A percentile compares a stretch with the other conserved stretches of the same genome.
Evolutionary conservation across 1,284 basidiomycete species (phyloP).

Genomic region (Boletus semigastroideus): DNA sequence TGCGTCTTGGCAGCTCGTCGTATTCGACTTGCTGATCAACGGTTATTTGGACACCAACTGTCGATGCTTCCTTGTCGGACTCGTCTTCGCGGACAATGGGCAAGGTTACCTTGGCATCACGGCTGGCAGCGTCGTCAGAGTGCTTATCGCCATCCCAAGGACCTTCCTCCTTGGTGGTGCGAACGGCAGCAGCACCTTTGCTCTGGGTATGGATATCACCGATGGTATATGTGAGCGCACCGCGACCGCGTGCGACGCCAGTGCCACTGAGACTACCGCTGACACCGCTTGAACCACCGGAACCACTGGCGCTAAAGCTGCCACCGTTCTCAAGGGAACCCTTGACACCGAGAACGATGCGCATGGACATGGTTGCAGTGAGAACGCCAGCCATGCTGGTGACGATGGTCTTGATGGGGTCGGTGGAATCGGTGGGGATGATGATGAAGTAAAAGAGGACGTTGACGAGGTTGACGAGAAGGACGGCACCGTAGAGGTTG

Average conservation of each 20-base stretch:
- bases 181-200: conserved; percentile 44
- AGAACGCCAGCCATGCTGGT: conserved; percentile 79
- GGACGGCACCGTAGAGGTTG: conserved; percentile 77
- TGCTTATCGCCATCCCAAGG: conserved; percentile 51
- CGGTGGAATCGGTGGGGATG: conserved; percentile 54
- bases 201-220: conserved; percentile 50
- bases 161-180: conserved; percentile 29
- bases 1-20: conserved; percentile 34
- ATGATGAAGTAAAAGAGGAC: conserved; percentile 81
- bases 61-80: conserved; percentile 22
- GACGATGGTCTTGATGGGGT: conserved; percentile 77
- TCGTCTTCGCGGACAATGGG: conserved; percentile 32
- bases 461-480: conserved; percentile 75
- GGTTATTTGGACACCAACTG: conserved; percentile 52
- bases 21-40: conserved; percentile 55
- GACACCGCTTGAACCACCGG: conserved; percentile 37
- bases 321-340: conserved; percentile 69
- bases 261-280: conserved; percentile 36
- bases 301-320: conserved; percentile 56
- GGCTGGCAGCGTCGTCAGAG: conserved; percentile 39
- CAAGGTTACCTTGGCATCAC: conserved; percentile 45
- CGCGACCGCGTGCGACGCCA: conserved; percentile 37
- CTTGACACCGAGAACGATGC: conserved; percentile 76
- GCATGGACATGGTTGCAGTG: conserved; percentile 80
- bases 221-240: conserved; percentile 60